Evolutionary conservation across 2,329 filamentous ascomycete genomes (phyloP), one percentile per base, ranked within the genome.

Genomic region (Epichloe brachyelytri): DNA sequence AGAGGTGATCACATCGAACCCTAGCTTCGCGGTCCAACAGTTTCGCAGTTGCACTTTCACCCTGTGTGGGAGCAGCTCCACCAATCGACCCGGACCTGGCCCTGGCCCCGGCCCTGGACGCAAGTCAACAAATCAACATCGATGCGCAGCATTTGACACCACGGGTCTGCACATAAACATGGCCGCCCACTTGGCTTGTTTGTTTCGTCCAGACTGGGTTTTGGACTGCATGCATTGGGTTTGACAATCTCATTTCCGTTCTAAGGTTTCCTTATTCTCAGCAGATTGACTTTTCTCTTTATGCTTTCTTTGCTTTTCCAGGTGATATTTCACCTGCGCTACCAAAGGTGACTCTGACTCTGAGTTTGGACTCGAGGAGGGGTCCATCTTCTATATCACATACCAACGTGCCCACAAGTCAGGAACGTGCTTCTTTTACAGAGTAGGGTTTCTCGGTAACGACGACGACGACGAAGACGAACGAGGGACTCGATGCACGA

Each of bases 121-220:
- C 41, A 43, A 10, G 41, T 26, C 41, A 22, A 12, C 22, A 22
- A 20, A 19, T 40, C 46, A 48, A 41, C 14, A 30, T 41, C n/a
- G 36, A 30, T 48, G 46, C 46, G 22, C 45, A 41, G 8, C 30
- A 11, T 30, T 30, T 30, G 30, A 50, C 38, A 30, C 48, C 44
- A 40, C 48, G 26, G 43, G 17, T 17, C 47, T 20, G 20, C 39
- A 37, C 30, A 30, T 30, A 30, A 50, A 50, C 47, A 50, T 34
- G 46, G 30, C 48, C 53, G 46, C 37, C 45, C 45, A 43, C 19
- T 6, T 48, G 26, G 39, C 43, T 36, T 30, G 45, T 48, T 48
- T 51, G 50, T 51, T 51, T 51, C 46, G 45, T 48, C 41, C 46
- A 45, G 17, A 43, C n/a, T 12, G 15, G 20, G 10, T 33, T 30